Evolutionary conservation across 2,329 filamentous ascomycete genomes (phyloP), one percentile per base, ranked within the genome.

Genomic region (Aspergillus glaucus): DNA sequence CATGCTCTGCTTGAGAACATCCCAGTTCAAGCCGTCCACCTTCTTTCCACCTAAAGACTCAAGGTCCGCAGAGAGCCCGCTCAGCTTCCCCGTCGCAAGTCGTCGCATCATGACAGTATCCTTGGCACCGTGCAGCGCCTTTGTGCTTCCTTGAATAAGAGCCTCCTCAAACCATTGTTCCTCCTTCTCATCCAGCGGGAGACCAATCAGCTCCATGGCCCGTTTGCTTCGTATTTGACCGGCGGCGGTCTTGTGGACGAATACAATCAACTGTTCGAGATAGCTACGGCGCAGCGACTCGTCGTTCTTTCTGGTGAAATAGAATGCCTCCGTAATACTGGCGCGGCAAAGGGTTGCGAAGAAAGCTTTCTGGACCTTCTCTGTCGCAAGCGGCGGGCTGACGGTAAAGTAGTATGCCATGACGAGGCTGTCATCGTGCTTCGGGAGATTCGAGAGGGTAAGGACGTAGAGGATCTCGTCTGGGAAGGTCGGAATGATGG

Each of bases 401-500:
- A 86, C 84, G 10, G 85, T 81, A 55, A 90, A 79, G 69, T 87
- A 93, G 69, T 93, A 94, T 9, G 87, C 85, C 24, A 93, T 76
- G 0, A 87, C 79, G 2, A 91, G 75, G 22, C 73, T 77, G 58
- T 81, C 79, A 62, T 88, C 83, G 49, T 75, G 73, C 43, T 77
- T 71, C 39, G 76, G 71, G 34, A 82, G 76, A 54, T 82, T 78
- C 2, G 66, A 54, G 34, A 79, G 77, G 45, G 88, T 80, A 4
- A 93, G 79, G 4, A 79, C 78, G 22, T 79, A 78, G 56, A 93
- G 77, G 46, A 94, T 91, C 52, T 94, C 87, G 68, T 93, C 88
- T 49, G 87, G 80, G 61, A 93, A 94, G 47, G 89, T 89, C 32
- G 87, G 84, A 17, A 85, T 82, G 4, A 94, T 77, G 1, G 86